These are phyloP conservation scores for Pleurostoma richardsiae DNA, from an alignment of 2,329 filamentous ascomycete species.

Conservation along the genomic window DNA sequence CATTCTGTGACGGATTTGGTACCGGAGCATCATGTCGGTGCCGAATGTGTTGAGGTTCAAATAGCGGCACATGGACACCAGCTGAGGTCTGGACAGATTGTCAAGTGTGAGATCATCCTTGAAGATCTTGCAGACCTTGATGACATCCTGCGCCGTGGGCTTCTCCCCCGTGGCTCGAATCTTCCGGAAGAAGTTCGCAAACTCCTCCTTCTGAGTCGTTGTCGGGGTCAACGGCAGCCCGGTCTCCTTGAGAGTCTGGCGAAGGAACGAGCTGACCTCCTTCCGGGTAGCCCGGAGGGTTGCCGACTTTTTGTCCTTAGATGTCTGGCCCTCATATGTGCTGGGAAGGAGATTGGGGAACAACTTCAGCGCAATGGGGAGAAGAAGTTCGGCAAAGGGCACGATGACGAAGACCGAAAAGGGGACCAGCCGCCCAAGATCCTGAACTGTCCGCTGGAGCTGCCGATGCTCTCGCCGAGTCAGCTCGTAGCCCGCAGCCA, in stretches of 20 bases:
- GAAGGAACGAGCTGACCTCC: slow-evolving; percentile 87
- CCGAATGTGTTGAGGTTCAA: slow-evolving; percentile 97
- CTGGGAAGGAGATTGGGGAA: slow-evolving; percentile 98
- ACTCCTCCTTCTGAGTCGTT: slow-evolving; percentile 88
- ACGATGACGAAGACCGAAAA: slow-evolving; percentile 98
- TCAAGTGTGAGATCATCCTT: slow-evolving; percentile 95
- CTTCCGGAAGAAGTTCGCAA: slow-evolving; percentile 96
- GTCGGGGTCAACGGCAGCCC: slow-evolving; percentile 80
- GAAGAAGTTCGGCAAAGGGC: slow-evolving; percentile 87
- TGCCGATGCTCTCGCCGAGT: slow-evolving; percentile 90
- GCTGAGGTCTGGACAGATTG: slow-evolving; percentile 90
- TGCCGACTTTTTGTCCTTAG: slow-evolving; percentile 83
- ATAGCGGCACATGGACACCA: slow-evolving; percentile 97
- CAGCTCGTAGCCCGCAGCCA: slow-evolving; percentile 96
- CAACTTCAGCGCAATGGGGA: slow-evolving; percentile 85
- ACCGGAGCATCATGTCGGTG: slow-evolving; percentile 95
- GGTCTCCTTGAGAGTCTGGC: slow-evolving; percentile 86
- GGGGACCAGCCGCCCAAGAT: slow-evolving; percentile 85
- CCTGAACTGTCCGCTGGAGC: slow-evolving; percentile 87
- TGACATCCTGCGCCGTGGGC: slow-evolving; percentile 84
- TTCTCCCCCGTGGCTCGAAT: slow-evolving; percentile 85
- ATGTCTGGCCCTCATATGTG: slow-evolving; percentile 90
- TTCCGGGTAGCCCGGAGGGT: slow-evolving; percentile 80
- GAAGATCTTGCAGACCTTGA: slow-evolving; percentile 99
- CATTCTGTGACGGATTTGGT: slow-evolving; percentile 96